These are phyloP conservation scores for Anaeramoeba flamelloides DNA, from an alignment of 78 protist species.

Conservation along the genomic window DNA sequence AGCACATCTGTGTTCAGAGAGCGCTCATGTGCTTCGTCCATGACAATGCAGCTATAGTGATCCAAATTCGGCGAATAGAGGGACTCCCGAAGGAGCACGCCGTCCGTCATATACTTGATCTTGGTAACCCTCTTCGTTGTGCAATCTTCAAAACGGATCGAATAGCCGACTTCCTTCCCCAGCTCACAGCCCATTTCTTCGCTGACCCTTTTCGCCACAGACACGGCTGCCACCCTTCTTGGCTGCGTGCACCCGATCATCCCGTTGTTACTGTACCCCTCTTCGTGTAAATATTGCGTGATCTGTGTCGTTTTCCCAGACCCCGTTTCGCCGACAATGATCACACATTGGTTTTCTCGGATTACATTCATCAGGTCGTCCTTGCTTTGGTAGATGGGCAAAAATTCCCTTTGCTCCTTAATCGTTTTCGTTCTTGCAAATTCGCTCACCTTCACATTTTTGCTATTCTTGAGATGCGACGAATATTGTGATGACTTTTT, in stretches of 20 bases:
- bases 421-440: conserved; percentile 60
- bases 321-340: conserved; percentile 94
- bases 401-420: conserved; percentile 68
- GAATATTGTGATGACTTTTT: conserved; percentile 31
- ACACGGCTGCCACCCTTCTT: conserved; percentile 92
- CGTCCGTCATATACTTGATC: conserved; percentile 93
- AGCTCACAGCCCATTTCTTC: conserved; percentile 61
- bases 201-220: conserved; percentile 84
- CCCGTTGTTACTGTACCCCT: conserved; percentile 54
- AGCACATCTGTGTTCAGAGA: conserved; percentile 86
- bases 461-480: conserved; percentile 17
- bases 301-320: conserved; percentile 94
- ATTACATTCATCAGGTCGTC: conserved; percentile 54
- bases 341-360: conserved; percentile 39
- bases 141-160: conserved; percentile 78
- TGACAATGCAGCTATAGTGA: conserved; percentile 55
- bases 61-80: conserved; percentile 60
- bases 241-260: conserved; percentile 94
- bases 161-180: conserved; percentile 42
- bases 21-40: conserved; percentile 99
- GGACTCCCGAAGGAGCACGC: conserved; percentile 75
- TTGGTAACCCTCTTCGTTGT: conserved; percentile 26
- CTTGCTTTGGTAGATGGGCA: conserved; percentile 69
- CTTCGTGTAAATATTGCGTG: conserved; percentile 80
- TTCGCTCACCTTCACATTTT: conserved; percentile 36